Percentiles rank a stretch among this genome's conserved stretches.
phyloP scores from a whole-genome alignment of 192 early-diverging fungal species.

The Helicostylum pulchrum region DNA sequence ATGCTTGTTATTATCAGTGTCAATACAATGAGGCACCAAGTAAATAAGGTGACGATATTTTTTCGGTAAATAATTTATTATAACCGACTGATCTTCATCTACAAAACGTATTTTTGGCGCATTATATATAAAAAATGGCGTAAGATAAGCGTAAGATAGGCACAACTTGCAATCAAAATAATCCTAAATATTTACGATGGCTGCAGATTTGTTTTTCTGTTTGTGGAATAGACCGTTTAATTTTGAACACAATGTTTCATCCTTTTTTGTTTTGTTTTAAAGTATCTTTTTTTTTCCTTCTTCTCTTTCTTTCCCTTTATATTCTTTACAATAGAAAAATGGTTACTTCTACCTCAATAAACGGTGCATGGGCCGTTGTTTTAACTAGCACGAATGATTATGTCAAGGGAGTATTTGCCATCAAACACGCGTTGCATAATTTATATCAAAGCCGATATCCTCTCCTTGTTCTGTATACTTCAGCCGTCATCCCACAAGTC shows the following conservation, averaged over 20 bases:
- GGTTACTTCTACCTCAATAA: not conserved
- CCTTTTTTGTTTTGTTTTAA: not conserved
- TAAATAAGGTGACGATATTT: too few species aligned
- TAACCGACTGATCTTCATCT: too few species aligned
- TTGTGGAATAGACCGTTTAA: too few species aligned
- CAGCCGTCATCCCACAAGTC: not conserved
- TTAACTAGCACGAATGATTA: conserved; percentile 24
- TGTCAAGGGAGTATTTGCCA: conserved; percentile 17
- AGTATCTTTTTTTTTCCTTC: not conserved
- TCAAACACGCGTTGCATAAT: conserved; percentile 17
- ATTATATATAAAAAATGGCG: too few species aligned
- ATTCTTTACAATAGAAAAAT: not conserved
- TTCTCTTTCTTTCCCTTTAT: not conserved
- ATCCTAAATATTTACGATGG: too few species aligned
- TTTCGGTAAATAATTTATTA: too few species aligned
- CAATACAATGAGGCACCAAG: too few species aligned
- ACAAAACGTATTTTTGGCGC: too few species aligned
- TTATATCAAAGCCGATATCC: conserved; percentile 29
- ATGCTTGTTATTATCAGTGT: too few species aligned
- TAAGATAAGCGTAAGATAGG: too few species aligned
- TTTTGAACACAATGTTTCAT: not conserved
- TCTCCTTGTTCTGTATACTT: conserved; percentile 34
- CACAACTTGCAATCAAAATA: too few species aligned
- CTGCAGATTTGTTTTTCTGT: too few species aligned
- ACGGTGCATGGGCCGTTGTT: conserved; percentile 24